Conservation (phyloP, 768 basidiomycete genomes). For the Tricholoma flavovirens region DNA sequence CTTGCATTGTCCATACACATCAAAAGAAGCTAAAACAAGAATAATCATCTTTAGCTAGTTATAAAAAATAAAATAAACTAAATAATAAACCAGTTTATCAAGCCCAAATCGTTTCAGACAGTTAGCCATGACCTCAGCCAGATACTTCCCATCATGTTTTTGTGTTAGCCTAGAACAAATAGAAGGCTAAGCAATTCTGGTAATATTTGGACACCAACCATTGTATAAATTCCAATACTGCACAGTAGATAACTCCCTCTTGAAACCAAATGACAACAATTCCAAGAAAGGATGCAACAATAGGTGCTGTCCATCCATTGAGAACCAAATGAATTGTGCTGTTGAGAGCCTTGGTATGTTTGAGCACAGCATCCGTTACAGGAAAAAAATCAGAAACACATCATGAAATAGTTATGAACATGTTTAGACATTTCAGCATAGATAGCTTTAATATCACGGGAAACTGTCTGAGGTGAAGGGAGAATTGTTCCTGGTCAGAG, state of each 20-base stretch:
- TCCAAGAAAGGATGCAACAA: constrained; percentile 19
- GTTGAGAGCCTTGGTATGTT: constrained; percentile 5
- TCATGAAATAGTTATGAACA: too few relatives aligned
- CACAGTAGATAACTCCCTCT: constrained; percentile 16
- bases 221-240: constrained; percentile 24
- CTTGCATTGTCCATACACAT: constrained; percentile 25
- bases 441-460: too few relatives aligned
- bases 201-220: constrained; percentile 10
- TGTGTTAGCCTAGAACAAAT: constrained; percentile 13
- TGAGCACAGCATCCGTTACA: neutral
- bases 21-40: constrained; percentile 15
- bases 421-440: too few relatives aligned
- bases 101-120: constrained; percentile 18
- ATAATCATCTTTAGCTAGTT: neutral
- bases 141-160: constrained; percentile 20
- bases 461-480: too few relatives aligned
- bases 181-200: neutral
- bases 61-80: neutral
- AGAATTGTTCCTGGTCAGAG: too few relatives aligned
- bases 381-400: too few relatives aligned
- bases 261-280: constrained; percentile 16
- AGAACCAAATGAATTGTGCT: constrained; percentile 22
- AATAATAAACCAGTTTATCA: constrained; percentile 12
- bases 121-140: constrained; percentile 14
- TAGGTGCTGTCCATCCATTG: constrained; percentile 26